Evolutionary conservation across 2,329 filamentous ascomycete species (phyloP).

Genomic region (Claviceps digitariae): DNA sequence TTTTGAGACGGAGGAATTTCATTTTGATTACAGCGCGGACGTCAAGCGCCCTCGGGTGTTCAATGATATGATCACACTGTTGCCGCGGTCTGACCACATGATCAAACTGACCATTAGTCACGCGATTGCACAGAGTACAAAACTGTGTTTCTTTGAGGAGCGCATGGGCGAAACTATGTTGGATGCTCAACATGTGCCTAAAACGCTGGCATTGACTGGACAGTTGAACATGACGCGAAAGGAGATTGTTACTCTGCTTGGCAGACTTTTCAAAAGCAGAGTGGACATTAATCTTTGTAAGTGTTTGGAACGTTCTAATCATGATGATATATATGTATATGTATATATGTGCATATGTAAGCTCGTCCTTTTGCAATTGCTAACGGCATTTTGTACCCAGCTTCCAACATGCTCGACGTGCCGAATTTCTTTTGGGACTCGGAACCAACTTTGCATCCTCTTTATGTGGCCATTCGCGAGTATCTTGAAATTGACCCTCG

Average conservation of each 20-base stretch:
- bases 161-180: conserved; percentile 90
- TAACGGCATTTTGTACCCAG: conserved; percentile 28
- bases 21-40: conserved; percentile 87
- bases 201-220: conserved; percentile 76
- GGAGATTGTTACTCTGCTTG: conserved; percentile 86
- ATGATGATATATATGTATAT: background rate
- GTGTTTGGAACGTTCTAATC: conserved; percentile 16
- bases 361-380: background rate
- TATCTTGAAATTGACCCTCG: conserved; percentile 96
- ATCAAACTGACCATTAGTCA: conserved; percentile 97
- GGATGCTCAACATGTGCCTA: conserved; percentile 83
- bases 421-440: conserved; percentile 98
- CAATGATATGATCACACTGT: conserved; percentile 97
- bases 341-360: too few species aligned
- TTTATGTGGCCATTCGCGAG: conserved; percentile 88
- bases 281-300: conserved; percentile 96
- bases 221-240: conserved; percentile 81
- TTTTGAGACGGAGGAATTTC: conserved; percentile 95
- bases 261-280: conserved; percentile 78
- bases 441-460: conserved; percentile 84
- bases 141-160: conserved; percentile 91
- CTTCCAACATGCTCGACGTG: conserved; percentile 89
- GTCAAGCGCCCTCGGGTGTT: conserved; percentile 84
- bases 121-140: conserved; percentile 93
- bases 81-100: conserved; percentile 89